Evolutionary conservation across 441 rosid genomes (phyloP).

Genomic region (Mallotus japonicus): DNA sequence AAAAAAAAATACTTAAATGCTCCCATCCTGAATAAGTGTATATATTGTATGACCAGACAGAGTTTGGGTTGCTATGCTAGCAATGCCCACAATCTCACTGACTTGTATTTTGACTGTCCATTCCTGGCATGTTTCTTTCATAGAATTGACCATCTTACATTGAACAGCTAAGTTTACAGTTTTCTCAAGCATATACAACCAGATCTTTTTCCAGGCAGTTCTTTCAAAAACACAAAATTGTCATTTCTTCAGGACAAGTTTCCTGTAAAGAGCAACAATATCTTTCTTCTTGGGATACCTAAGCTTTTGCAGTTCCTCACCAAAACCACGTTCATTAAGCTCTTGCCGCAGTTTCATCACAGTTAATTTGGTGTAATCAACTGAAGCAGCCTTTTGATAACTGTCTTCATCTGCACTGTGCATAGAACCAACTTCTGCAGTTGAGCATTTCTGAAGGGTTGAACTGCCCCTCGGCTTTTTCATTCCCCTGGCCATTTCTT

Average conservation of each 20-base stretch:
- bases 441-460: slow-evolving; percentile 36
- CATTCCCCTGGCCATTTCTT: slow-evolving; percentile 36
- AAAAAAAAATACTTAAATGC: no score
- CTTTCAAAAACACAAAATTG: not conserved
- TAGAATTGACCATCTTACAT: not conserved
- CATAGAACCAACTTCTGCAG: slow-evolving; percentile 47
- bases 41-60: not conserved
- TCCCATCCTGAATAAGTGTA: not conserved
- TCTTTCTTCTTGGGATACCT: slow-evolving; percentile 73
- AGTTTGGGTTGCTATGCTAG: not conserved
- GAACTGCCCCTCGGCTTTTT: slow-evolving; percentile 49
- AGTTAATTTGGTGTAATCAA: slow-evolving; percentile 63
- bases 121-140: not conserved
- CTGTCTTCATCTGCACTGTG: slow-evolving; percentile 43
- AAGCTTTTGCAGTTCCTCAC: slow-evolving; percentile 57
- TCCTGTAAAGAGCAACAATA: slow-evolving; percentile 59
- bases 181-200: not conserved
- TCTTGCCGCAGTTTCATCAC: slow-evolving; percentile 67
- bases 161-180: not conserved
- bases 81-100: not conserved
- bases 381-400: slow-evolving; percentile 46
- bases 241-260: slow-evolving; percentile 50
- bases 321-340: slow-evolving; percentile 64
- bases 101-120: no score
- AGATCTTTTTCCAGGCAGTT: not conserved